These are phyloP conservation scores for Lecanosticta acicola DNA, from an alignment of 2,329 filamentous ascomycete species.

Conservation along the genomic window DNA sequence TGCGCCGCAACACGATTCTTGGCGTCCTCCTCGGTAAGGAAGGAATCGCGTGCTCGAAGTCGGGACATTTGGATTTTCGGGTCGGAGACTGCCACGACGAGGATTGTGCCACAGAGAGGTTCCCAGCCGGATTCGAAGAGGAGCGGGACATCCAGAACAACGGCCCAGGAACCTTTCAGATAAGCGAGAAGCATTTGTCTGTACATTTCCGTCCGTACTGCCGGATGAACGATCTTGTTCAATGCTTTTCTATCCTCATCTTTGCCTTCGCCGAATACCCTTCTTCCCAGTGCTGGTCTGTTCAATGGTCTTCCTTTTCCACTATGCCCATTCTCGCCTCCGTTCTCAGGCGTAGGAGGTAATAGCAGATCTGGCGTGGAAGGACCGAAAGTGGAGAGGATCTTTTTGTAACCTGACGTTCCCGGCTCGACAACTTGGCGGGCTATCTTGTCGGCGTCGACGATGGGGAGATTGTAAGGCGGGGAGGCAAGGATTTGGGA, in stretches of 20 bases:
- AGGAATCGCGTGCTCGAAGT: conserved; percentile 66
- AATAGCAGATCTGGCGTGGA: conserved; percentile 82
- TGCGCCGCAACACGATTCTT: conserved; percentile 81
- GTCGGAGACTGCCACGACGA: conserved; percentile 81
- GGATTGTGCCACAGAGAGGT: conserved; percentile 72
- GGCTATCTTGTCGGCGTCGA: conserved; percentile 90
- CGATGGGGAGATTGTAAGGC: conserved; percentile 80
- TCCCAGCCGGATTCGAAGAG: conserved; percentile 88
- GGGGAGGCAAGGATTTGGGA: conserved; percentile 72
- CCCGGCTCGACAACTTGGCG: conserved; percentile 93
- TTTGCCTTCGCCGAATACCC: conserved; percentile 77
- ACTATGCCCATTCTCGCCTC: conserved; percentile 47
- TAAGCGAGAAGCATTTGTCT: conserved; percentile 67
- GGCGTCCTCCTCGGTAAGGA: conserved; percentile 79
- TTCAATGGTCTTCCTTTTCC: conserved; percentile 72
- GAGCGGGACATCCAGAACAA: conserved; percentile 85
- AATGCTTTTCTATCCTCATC: conserved; percentile 71
- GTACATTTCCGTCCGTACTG: conserved; percentile 78
- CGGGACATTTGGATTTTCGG: conserved; percentile 76
- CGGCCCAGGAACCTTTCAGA: conserved; percentile 72
- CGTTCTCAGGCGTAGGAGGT: conserved; percentile 43
- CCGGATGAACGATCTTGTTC: conserved; percentile 89
- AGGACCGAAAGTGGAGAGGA: conserved; percentile 73
- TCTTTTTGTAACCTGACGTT: conserved; percentile 73
- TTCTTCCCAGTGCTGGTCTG: conserved; percentile 72